A percentile compares a stretch with the other conserved stretches of the same genome.
These are phyloP conservation scores for Russula vinacea DNA, from an alignment of 768 basidiomycete genomes.

Conservation along the genomic window DNA sequence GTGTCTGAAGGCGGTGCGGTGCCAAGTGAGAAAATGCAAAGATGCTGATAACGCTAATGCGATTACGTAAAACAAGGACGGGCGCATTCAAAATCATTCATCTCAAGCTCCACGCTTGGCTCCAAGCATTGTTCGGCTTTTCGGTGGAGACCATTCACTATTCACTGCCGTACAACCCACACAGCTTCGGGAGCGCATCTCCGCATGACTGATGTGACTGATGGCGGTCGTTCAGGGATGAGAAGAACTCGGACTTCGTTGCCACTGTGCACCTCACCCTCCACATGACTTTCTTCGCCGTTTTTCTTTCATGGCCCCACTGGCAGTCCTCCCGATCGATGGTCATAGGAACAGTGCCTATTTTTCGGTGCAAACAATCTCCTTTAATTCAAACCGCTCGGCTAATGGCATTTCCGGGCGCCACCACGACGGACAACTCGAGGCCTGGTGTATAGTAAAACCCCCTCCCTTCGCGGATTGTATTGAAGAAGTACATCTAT, in stretches of 20 bases:
- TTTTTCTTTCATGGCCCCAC: not conserved
- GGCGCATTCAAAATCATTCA: not conserved
- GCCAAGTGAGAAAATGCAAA: not conserved
- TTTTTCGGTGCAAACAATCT: not conserved
- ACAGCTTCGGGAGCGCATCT: not conserved
- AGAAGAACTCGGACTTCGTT: not conserved
- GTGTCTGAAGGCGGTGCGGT: not conserved
- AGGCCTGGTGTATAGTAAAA: not conserved
- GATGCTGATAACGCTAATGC: no score
- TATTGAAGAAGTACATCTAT: not conserved
- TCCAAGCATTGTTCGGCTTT: not conserved
- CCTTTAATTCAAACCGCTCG: not conserved
- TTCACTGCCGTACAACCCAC: not conserved
- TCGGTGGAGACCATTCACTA: not conserved
- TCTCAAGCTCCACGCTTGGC: not conserved
- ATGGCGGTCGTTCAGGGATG: not conserved
- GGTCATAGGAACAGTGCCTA: not conserved
- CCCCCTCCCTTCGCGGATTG: not conserved
- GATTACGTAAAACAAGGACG: not conserved
- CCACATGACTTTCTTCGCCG: not conserved
- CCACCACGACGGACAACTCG: not conserved
- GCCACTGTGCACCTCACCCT: no score
- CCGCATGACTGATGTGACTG: no score
- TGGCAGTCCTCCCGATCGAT: not conserved
- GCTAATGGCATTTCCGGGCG: not conserved